Base-by-base conservation (phyloP, 495 filamentous ascomycete species). In the Lasiosphaeria miniovina region DNA sequence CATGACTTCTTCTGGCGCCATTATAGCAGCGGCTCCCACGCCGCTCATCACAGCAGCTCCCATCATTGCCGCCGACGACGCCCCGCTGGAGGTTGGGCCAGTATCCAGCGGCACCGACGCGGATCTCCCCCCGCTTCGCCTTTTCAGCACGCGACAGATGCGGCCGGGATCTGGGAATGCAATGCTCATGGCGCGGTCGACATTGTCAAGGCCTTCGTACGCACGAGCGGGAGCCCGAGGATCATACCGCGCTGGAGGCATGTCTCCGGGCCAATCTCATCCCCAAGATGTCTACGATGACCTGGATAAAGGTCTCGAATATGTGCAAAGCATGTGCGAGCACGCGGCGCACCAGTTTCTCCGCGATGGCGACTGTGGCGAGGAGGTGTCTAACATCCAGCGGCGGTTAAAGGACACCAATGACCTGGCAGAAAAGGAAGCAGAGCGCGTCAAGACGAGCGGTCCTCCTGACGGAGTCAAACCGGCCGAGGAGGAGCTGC, bases 281-380 rank as follows among this genome's bases (percentile, higher is more conserved):
- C 14, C 50, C 41, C 48, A 36, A 12, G 80, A 82, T 57, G 72
- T 83, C 10, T 93, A 88, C 71, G 90, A 94, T 65, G 77, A 82
- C 48, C 75, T 89, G 1, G 92, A 95, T 64, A 87, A 85, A 67
- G 82, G 84, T 1, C 77, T 96, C 52, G 90, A 96, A 66, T 81
- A 83, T 54, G 88, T 88, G 11, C 89, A 96, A 67, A 82, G 79
- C 50, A 82, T 91, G 65, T 95, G 90, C 71, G 92, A 96, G 73
- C 84, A 85, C 54, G 92, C 84, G 12, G 92, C 92, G 2, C 91
- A 93, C 70, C 89, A 94, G 68, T 90, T 95, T 58, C 80, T 96
- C 11, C 84, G 92, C 24, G 85, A 89, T 55, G 92, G 91, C 24
- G 86, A 93, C 60, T 96, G 92, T 72, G 78, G 75, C 15, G 79